Evolutionary conservation across 176 grass and related monocot genomes (phyloP).

Genomic region (Pontederia paniculata): DNA sequence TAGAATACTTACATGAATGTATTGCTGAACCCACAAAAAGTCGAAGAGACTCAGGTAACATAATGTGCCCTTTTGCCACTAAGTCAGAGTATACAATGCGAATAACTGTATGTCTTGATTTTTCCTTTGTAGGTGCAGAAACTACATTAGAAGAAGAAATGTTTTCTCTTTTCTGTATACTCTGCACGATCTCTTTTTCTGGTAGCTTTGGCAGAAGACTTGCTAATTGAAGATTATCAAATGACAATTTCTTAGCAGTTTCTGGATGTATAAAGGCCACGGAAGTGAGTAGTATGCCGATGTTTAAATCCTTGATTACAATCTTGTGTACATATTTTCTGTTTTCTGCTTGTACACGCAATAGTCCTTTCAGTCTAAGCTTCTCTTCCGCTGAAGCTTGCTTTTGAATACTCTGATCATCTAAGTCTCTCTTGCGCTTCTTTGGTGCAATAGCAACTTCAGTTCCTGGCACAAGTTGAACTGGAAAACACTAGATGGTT

Average conservation of each 20-base stretch:
- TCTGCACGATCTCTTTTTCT: constrained; percentile 36
- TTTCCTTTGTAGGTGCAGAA: constrained; percentile 40
- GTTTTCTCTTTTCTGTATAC: constrained; percentile 33
- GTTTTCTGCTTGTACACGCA: constrained; percentile 68
- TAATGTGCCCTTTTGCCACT: constrained; percentile 82
- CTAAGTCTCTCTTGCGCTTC: constrained; percentile 32
- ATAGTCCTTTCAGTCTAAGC: constrained; percentile 53
- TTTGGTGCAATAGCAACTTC: constrained; percentile 87
- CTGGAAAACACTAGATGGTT: constrained; percentile 36
- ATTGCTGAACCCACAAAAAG: constrained; percentile 57
- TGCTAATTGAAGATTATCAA: constrained; percentile 66
- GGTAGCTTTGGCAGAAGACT: constrained; percentile 54
- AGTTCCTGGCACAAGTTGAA: constrained; percentile 90
- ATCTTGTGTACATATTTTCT: constrained; percentile 54
- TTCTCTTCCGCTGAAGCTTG: constrained; percentile 47
- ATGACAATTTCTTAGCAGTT: constrained; percentile 55
- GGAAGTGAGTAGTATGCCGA: constrained; percentile 56
- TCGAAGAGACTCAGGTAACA: constrained; percentile 69
- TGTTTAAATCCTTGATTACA: constrained; percentile 41
- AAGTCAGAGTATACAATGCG: constrained; percentile 52
- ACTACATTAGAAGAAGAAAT: neutral
- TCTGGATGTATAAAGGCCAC: constrained; percentile 77
- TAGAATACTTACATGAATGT: constrained; percentile 79
- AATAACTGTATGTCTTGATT: constrained; percentile 33
- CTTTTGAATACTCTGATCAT: constrained; percentile 40